Evolutionary conservation across 805 yeast genomes (phyloP), one percentile per base, ranked within the genome.

Genomic region (Wickerhamiella lipophila): DNA sequence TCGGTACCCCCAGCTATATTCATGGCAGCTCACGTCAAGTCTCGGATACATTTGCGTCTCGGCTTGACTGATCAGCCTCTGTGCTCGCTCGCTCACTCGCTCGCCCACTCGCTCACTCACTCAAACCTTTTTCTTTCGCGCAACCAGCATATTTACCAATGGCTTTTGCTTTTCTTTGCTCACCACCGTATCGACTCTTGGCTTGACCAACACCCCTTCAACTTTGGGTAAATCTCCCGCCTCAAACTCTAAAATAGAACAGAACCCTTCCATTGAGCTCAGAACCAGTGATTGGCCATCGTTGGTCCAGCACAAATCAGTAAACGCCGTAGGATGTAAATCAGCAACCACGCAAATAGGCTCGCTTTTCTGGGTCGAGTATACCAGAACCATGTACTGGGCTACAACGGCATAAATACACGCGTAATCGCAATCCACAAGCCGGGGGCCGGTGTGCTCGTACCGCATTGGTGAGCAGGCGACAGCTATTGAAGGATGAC

Each of bases 351-450:
- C 67, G 4, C 88, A 92, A 19, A 92, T 58, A 2, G 96, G 94
- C 49, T 71, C 64, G 22, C 70, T 58, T 27, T 72, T 70, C 53
- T 79, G 83, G 0, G 97, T 89, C 55, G 86, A 94, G 64, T 84
- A 92, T 1, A 92, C 66, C 7, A 81, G 59, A 11, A 92, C 81
- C 12, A 88, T 74, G 60, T 85, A 95, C 50, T 84, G 87, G 0
- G 96, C 88, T 0, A 96, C 97, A 16, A 92, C 82, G 0, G 96
- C 97, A 66, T 83, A 88, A 0, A 89, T 66, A 77, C 92, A 75
- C 53, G 86, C 75, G 59, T 92, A 87, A 6, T 38, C 39, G 11
- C 25, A n/a, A n/a, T 46, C 44, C 18, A 40, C 27, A 19, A 34
- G 47, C 21, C 27, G 15, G 19, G 18, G 26, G 40, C 35, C 51